Evolutionary conservation across 2,329 filamentous ascomycete species (phyloP).

Genomic region (Sarocladium strictum): DNA sequence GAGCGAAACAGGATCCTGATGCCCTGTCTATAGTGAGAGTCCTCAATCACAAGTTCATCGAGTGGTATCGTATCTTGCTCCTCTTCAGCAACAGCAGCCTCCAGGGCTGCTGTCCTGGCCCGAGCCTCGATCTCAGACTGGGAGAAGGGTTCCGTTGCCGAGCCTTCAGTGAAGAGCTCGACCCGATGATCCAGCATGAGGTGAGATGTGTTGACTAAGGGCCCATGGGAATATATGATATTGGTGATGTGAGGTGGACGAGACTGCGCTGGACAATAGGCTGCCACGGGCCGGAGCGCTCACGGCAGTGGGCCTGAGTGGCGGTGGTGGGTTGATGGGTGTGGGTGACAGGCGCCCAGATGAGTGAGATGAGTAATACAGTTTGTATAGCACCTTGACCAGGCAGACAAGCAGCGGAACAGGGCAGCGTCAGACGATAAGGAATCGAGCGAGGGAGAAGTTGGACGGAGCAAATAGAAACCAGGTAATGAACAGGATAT

Average conservation of each 20-base stretch:
- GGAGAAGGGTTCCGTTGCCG: constrained; percentile 52
- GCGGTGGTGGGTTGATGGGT: not conserved
- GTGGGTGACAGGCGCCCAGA: not conserved
- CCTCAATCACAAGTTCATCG: constrained; percentile 45
- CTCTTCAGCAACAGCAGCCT: constrained; percentile 21
- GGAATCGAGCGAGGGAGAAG: not conserved
- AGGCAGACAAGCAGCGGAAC: not conserved
- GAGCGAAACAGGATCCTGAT: constrained; percentile 53
- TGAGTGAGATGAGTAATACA: constrained; percentile 5
- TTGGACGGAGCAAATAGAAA: not conserved
- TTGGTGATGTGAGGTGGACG: not conserved
- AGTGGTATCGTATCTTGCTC: constrained; percentile 43
- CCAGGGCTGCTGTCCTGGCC: constrained; percentile 25
- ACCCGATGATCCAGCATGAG: constrained; percentile 41
- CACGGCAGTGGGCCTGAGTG: not conserved
- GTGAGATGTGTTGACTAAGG: constrained; percentile 19
- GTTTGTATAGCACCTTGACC: not conserved
- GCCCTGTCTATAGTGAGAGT: constrained; percentile 47
- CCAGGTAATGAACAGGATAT: not conserved
- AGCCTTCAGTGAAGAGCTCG: constrained; percentile 30
- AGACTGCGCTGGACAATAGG: constrained; percentile 1
- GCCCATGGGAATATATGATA: constrained; percentile 16
- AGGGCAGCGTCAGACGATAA: not conserved
- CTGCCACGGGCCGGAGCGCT: constrained; percentile 6
- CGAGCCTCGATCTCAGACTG: constrained; percentile 49